Conservation (phyloP, 78 protist genomes). For the Diacronema lutheri region DNA sequence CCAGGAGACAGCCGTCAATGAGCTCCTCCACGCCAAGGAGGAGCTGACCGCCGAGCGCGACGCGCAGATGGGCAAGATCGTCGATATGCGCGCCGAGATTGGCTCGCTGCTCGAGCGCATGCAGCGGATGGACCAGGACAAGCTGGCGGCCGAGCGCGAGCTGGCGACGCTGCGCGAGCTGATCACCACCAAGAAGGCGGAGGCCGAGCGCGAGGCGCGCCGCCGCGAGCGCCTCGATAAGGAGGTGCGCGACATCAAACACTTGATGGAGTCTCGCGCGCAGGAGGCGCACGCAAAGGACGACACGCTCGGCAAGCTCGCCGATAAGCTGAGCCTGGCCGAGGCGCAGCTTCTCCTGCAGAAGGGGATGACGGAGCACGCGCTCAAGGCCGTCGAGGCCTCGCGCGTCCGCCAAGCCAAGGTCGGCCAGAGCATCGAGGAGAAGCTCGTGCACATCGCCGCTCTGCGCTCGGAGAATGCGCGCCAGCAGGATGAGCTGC, state of each 20-base stretch:
- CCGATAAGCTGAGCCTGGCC: neutral
- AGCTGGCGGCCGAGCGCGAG: constrained; percentile 45
- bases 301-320: neutral
- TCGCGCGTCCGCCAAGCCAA: neutral
- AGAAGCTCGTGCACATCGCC: constrained; percentile 10
- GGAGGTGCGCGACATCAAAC: constrained; percentile 24
- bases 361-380: constrained; percentile 45
- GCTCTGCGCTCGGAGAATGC: constrained; percentile 13
- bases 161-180: constrained; percentile 1
- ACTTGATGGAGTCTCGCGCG: neutral
- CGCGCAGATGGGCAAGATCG: neutral
- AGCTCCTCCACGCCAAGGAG: constrained; percentile 65
- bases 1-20: constrained; percentile 78
- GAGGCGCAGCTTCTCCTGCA: constrained; percentile 31
- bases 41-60: constrained; percentile 62
- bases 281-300: neutral
- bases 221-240: constrained; percentile 53
- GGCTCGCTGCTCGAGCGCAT: constrained; percentile 35
- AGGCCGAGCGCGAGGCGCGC: constrained; percentile 54
- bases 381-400: neutral
- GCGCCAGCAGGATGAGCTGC: constrained; percentile 1
- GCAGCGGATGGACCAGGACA: constrained; percentile 34
- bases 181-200: constrained; percentile 27
- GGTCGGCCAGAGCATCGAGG: constrained; percentile 46
- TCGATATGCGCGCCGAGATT: constrained; percentile 34